phyloP scores from a whole-genome alignment of 2,329 filamentous ascomycete genomes.

The Chrysoporthe cubensis region DNA sequence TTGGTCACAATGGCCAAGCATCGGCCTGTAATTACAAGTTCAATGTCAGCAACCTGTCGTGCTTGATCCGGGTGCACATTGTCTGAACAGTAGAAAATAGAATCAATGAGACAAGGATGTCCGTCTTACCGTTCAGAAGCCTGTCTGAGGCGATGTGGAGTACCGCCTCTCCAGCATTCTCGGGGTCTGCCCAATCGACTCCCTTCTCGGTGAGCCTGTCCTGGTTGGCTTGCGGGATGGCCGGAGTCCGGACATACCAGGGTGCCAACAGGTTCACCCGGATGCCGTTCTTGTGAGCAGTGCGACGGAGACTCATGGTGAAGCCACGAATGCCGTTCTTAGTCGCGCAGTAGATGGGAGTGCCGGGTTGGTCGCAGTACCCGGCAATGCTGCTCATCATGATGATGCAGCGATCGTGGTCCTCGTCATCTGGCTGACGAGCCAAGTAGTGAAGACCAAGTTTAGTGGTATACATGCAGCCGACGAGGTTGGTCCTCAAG shows the following conservation, averaged over 20 bases:
- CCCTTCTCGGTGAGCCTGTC: slow-evolving; percentile 37
- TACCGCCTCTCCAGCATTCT: not conserved
- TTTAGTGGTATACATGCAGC: slow-evolving; percentile 36
- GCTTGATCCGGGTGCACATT: not conserved
- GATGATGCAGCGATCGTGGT: slow-evolving; percentile 37
- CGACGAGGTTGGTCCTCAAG: slow-evolving; percentile 38
- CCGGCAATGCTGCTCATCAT: slow-evolving; percentile 41
- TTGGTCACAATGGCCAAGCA: slow-evolving; percentile 1
- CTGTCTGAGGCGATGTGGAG: not conserved
- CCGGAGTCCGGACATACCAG: slow-evolving; percentile 37
- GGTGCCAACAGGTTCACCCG: slow-evolving; percentile 43
- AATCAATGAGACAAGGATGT: not conserved
- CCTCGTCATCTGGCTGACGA: slow-evolving; percentile 35
- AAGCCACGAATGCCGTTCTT: slow-evolving; percentile 44
- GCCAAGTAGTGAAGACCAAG: slow-evolving; percentile 42
- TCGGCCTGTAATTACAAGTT: not conserved
- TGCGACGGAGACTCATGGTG: slow-evolving; percentile 41
- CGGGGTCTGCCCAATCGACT: not conserved
- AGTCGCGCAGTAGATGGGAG: slow-evolving; percentile 40
- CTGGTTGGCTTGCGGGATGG: not conserved
- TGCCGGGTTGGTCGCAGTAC: slow-evolving; percentile 39
- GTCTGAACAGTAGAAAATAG: not conserved
- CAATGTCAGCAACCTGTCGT: not conserved
- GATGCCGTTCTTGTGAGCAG: slow-evolving; percentile 38
- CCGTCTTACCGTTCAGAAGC: not conserved